Evolutionary conservation across 331 rosid species (phyloP).

Genomic region (Erythrophleum ivorense): DNA sequence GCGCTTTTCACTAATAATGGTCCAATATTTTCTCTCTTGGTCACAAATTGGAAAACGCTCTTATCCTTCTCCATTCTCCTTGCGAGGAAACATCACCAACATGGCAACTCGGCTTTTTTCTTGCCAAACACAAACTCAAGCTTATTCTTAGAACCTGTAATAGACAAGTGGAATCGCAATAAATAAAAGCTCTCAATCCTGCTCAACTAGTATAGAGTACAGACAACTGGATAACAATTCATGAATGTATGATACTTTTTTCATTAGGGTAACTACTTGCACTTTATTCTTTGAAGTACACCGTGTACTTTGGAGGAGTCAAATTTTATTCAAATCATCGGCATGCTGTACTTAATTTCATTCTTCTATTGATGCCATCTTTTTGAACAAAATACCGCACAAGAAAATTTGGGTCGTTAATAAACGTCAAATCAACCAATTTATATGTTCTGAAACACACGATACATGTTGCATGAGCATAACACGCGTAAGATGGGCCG

Average conservation of each 20-base stretch:
- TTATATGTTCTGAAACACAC: not conserved
- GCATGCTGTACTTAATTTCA: not conserved
- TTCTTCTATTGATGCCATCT: not conserved
- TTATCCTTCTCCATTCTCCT: not conserved
- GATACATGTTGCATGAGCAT: constrained; percentile 14
- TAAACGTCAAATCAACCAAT: not conserved
- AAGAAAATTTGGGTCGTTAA: not conserved
- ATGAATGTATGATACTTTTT: not conserved
- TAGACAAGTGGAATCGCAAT: not conserved
- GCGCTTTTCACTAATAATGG: not conserved
- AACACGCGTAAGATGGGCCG: constrained; percentile 28
- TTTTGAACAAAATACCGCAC: not conserved
- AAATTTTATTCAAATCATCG: not conserved
- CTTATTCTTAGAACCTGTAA: too few species aligned
- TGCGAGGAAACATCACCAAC: not conserved
- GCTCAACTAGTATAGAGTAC: not conserved
- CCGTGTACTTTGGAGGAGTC: not conserved
- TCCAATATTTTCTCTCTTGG: not conserved
- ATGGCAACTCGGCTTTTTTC: not conserved
- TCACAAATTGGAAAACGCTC: not conserved
- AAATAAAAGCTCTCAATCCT: not conserved
- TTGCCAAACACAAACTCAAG: too few species aligned
- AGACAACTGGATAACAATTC: not conserved
- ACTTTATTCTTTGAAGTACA: too few species aligned
- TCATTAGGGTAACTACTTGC: not conserved